These are phyloP conservation scores for Apiospora hydei DNA, from an alignment of 2,329 filamentous ascomycete species.

Conservation along the genomic window DNA sequence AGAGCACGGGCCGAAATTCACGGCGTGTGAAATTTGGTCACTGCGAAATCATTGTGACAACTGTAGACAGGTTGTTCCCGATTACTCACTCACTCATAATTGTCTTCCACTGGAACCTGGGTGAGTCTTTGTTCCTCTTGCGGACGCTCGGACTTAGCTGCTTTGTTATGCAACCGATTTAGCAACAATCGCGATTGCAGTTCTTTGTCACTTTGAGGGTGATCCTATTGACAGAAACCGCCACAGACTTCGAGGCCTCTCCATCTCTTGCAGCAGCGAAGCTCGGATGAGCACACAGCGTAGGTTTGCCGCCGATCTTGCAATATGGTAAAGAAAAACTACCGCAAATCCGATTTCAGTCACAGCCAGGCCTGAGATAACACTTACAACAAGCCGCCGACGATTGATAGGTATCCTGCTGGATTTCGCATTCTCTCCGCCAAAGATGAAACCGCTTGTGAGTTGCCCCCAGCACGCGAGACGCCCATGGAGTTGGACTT, in stretches of 20 bases:
- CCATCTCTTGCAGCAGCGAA: not conserved
- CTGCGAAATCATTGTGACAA: too few species aligned
- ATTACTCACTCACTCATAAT: too few species aligned
- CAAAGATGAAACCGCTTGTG: too few species aligned
- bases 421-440: too few species aligned
- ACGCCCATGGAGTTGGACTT: too few species aligned
- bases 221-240: not conserved
- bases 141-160: not conserved
- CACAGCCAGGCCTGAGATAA: not conserved
- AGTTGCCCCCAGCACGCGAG: too few species aligned
- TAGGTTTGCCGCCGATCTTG: not conserved
- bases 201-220: not conserved
- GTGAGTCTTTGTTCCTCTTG: not conserved
- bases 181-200: not conserved
- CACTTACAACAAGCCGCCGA: too few species aligned
- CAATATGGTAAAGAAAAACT: not conserved
- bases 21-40: too few species aligned
- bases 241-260: not conserved
- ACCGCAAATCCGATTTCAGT: not conserved
- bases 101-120: not conserved
- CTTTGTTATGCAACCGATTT: not conserved
- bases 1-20: not conserved
- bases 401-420: too few species aligned
- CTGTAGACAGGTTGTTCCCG: too few species aligned
- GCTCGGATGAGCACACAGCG: too few species aligned